phyloP scores from a whole-genome alignment of 2,329 filamentous ascomycete genomes.

The Hirsutella minnesotensis region DNA sequence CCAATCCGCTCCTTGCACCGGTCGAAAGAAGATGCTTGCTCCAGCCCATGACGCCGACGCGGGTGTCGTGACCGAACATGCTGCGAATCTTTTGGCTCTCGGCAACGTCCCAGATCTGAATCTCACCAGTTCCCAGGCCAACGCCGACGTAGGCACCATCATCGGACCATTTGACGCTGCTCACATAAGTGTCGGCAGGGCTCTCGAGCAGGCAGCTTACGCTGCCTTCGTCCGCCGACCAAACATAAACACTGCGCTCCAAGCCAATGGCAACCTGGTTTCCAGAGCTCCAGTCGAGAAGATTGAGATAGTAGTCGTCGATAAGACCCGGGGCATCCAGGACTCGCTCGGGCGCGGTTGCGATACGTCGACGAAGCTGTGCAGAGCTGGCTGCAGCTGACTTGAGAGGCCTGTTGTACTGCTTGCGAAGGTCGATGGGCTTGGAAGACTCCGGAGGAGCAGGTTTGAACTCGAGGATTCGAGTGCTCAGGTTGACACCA shows the following conservation, averaged over 20 bases:
- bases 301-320: slow-evolving; percentile 98
- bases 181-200: slow-evolving; percentile 83
- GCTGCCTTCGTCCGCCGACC: slow-evolving; percentile 88
- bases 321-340: slow-evolving; percentile 91
- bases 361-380: slow-evolving; percentile 82
- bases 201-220: slow-evolving; percentile 86
- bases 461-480: slow-evolving; percentile 97
- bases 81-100: slow-evolving; percentile 91
- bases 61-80: slow-evolving; percentile 96
- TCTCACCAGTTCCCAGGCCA: slow-evolving; percentile 86
- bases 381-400: slow-evolving; percentile 60
- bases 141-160: slow-evolving; percentile 95
- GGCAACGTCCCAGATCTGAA: slow-evolving; percentile 98
- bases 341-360: slow-evolving; percentile 90
- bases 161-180: slow-evolving; percentile 97
- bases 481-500: slow-evolving; percentile 84
- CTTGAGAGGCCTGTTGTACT: slow-evolving; percentile 96
- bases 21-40: slow-evolving; percentile 97
- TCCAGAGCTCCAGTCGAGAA: slow-evolving; percentile 93
- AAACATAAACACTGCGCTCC: slow-evolving; percentile 94
- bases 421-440: slow-evolving; percentile 91
- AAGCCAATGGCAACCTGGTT: slow-evolving; percentile 98
- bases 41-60: slow-evolving; percentile 97
- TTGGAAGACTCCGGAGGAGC: slow-evolving; percentile 96
- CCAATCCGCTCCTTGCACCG: slow-evolving; percentile 83